Evolutionary conservation across 306 rosid genomes (phyloP), one percentile per base, ranked within the genome.

Genomic region (Acacia acuminata): DNA sequence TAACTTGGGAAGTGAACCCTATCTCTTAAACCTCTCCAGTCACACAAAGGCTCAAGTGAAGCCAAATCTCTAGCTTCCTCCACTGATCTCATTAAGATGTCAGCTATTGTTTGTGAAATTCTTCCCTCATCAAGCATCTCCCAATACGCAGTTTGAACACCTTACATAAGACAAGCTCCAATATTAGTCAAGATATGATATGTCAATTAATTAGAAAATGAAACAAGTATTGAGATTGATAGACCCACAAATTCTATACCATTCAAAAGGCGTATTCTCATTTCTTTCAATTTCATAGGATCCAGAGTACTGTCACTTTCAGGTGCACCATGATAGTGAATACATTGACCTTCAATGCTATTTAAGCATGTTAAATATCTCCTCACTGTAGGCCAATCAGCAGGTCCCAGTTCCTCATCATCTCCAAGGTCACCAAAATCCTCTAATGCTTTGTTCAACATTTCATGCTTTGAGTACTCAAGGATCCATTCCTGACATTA

Each of bases 121-220:
- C 99, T 93, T 85, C 97, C 97, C 87, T 95, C 97, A 84, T 93
- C 96, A 85, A 95, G 99, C 99, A 93, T 93, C 85, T 87, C 93
- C 99, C 99, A 95, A 84, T 95, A 95, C 15, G 96, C 94, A 81
- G 98, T 93, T 88, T 95, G 99, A 78, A 95, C 96, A 83, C 99
- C 99, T 95, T 85, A 79, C 55, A 78, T 51, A 70, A 74, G 16
- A 74, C 83, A 68, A n/a, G 47, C 64, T 77, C 43, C 76, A 48
- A 72, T 83, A 72, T 76, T 79, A 79, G 82, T 24, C 64, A 51
- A 75, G 67, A 79, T 34, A 69, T 40, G 10, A 70, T 34, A 70
- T 11, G 42, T 55, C 71, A 50, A 80, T 48, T 27, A 27, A 81
- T 45, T 75, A 75, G 16, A 47, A 69, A 66, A 10, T 45, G 53